Conservation (phyloP, 345 rosid species). For the Camelina neglecta region DNA sequence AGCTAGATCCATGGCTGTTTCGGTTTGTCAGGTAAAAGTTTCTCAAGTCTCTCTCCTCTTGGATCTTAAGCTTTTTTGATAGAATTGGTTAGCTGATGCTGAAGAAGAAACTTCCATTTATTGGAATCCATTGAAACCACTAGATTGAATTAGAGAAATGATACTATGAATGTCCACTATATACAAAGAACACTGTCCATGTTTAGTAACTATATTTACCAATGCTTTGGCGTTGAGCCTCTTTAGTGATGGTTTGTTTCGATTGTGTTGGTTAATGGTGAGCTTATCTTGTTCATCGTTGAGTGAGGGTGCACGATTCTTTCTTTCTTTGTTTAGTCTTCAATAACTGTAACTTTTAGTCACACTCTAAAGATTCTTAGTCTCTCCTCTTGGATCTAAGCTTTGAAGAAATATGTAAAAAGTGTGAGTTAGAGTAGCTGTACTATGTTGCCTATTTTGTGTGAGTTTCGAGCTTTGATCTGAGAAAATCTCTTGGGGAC, state of each 20-base stretch:
- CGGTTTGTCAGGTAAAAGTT: constrained; percentile 72
- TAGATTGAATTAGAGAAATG: no score
- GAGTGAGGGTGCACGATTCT: background rate
- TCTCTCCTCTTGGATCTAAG: constrained; percentile 3
- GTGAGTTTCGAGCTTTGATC: background rate
- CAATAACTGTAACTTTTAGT: background rate
- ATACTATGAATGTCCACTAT: no score
- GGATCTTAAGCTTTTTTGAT: constrained; percentile 4
- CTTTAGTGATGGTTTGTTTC: constrained; percentile 1
- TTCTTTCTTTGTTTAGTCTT: background rate
- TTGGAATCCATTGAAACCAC: constrained; percentile 1
- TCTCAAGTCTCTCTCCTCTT: background rate
- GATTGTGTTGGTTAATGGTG: background rate
- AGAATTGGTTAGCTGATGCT: background rate
- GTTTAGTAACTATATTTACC: no score
- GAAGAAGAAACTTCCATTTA: background rate
- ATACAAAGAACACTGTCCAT: no score
- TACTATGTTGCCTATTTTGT: background rate
- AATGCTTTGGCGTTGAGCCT: no score
- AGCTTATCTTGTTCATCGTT: constrained; percentile 2
- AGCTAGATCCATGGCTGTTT: constrained; percentile 78
- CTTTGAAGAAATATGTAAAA: background rate
- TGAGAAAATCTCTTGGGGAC: background rate
- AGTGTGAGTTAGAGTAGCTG: no score
- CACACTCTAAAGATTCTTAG: background rate